Conservation (phyloP, 768 basidiomycete species). For the Agrocybe pediades region DNA sequence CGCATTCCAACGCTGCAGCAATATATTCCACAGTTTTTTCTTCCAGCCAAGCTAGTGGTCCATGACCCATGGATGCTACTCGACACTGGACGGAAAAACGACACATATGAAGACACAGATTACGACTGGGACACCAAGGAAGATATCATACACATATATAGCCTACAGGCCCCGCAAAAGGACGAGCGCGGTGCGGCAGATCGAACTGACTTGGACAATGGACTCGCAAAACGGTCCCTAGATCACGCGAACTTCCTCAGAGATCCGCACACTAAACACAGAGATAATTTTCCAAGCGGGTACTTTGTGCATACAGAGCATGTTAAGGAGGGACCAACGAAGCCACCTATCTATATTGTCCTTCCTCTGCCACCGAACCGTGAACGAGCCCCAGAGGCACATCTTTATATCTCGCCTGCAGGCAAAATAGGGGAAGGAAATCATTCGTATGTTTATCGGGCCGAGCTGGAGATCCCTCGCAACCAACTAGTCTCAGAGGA, state of each 20-base stretch:
- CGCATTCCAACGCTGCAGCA: constrained; percentile 20
- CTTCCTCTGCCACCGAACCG: constrained; percentile 26
- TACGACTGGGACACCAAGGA: constrained; percentile 1
- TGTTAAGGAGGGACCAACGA: constrained; percentile 13
- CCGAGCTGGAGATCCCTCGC: constrained; percentile 54
- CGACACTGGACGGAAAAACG: not conserved
- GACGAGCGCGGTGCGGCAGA: constrained; percentile 2
- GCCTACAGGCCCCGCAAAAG: constrained; percentile 3
- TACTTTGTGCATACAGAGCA: not conserved
- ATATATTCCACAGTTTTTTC: constrained; percentile 23
- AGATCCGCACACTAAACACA: constrained; percentile 10
- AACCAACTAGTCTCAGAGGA: constrained; percentile 32
- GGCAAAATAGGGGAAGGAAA: constrained; percentile 43
- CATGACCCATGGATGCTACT: constrained; percentile 24
- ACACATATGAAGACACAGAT: not conserved
- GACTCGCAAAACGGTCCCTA: not conserved
- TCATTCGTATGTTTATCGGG: constrained; percentile 55
- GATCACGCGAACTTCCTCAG: constrained; percentile 9
- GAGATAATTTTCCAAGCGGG: constrained; percentile 4
- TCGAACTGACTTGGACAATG: not conserved
- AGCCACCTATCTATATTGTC: constrained; percentile 29
- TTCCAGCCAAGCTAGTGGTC: constrained; percentile 25
- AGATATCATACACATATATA: constrained; percentile 11
- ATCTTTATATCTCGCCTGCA: constrained; percentile 47
- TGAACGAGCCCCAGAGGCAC: constrained; percentile 36